Conservation (phyloP, 2,329 filamentous ascomycete genomes). For the Cytospora mali region DNA sequence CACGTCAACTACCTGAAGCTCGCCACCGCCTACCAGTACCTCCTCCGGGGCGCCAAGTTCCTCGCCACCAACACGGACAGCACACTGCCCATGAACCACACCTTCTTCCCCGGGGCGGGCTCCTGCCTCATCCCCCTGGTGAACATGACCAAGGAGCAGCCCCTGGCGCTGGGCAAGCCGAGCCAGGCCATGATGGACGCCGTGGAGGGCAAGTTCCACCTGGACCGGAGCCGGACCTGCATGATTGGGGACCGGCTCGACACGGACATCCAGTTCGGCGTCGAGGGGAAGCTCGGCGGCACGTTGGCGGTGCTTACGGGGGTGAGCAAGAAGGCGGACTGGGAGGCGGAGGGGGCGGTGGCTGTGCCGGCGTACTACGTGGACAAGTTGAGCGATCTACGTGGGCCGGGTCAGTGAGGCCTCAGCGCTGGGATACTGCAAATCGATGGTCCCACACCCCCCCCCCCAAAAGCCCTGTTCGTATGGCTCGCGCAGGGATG, state of each 20-base stretch:
- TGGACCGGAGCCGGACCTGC: constrained; percentile 82
- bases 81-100: constrained; percentile 78
- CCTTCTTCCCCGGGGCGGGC: constrained; percentile 90
- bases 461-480: too few species aligned
- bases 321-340: constrained; percentile 82
- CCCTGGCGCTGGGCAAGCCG: constrained; percentile 85
- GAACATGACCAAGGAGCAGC: constrained; percentile 70
- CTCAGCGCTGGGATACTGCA: not conserved
- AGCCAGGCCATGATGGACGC: constrained; percentile 99
- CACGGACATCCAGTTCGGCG: constrained; percentile 94
- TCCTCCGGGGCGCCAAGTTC: constrained; percentile 79
- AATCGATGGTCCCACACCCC: not conserved
- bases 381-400: constrained; percentile 79
- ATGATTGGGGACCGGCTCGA: constrained; percentile 96
- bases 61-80: constrained; percentile 93
- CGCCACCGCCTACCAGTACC: constrained; percentile 81
- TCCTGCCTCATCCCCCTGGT: constrained; percentile 77
- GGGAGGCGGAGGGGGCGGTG: constrained; percentile 67
- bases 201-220: constrained; percentile 91
- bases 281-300: constrained; percentile 87
- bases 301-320: constrained; percentile 91
- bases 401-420: constrained; percentile 14
- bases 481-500: too few species aligned
- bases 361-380: constrained; percentile 82
- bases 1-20: constrained; percentile 96